Evolutionary conservation across 441 rosid species (phyloP), one percentile per base, ranked within the genome.

Genomic region (Populus tomentosa): DNA sequence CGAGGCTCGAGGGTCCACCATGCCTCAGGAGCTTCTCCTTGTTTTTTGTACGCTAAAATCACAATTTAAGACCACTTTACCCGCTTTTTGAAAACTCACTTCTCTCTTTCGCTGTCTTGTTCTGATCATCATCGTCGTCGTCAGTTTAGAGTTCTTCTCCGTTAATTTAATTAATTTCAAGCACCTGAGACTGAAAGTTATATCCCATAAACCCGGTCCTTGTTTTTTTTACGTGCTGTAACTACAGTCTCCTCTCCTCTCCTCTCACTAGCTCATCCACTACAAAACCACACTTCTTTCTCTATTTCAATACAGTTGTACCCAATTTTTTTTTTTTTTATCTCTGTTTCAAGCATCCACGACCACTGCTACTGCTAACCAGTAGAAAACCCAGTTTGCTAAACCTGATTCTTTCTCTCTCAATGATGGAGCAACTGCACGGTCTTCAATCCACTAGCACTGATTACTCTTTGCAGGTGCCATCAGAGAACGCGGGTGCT

Each of bases 351-450:
- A 1, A 61, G 64, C 9, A 8, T 61, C 64, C 9, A 61, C 64
- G 0, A 8, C 26, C 23, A 0, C 64, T 8, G 64, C 64, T 3
- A 4, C 64, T 61, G 64, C 26, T n/a, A 61, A 61, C 64, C 1
- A 8, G 64, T 21, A 61, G 64, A 61, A 59, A 24, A 76, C 62
- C 61, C 75, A 59, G 36, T 68, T 70, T 59, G 26, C 26, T 8
- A 21, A n/a, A 1, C 5, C 21, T 53, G 20, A 35, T 36, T 71
- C 24, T 50, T n/a, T 42, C 67, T 21, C 10, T 14, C 7, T 14
- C 2, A 53, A 75, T 20, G 66, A 87, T 87, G 90, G 88, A 87
- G 1, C 82, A 80, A n/a, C 71, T 84, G 10, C 84, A 80, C 79
- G 76, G 79, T 62, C 69, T 82, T 65, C 81, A 76, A 71, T 69